A percentile compares a stretch with the other conserved stretches of the same genome.
These are phyloP conservation scores for Myxozyma geophila DNA, from an alignment of 805 yeast species.

Conservation along the genomic window DNA sequence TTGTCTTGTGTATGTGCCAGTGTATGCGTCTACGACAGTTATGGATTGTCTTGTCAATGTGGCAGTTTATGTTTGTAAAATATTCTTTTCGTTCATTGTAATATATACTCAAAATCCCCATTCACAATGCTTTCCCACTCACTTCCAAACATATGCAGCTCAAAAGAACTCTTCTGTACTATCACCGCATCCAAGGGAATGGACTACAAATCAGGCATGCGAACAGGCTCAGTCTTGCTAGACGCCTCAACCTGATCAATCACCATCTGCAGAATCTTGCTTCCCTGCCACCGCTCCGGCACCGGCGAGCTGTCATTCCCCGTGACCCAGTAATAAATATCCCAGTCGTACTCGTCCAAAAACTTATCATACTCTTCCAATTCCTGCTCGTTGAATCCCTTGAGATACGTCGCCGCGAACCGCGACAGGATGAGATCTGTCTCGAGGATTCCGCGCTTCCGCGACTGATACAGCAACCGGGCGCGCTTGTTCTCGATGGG, in stretches of 20 bases:
- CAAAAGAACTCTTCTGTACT: background rate
- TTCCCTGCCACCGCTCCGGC: constrained; percentile 82
- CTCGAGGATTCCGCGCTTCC: constrained; percentile 94
- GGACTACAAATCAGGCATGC: constrained; percentile 76
- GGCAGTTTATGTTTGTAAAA: too few relatives aligned
- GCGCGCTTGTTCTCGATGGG: constrained; percentile 75
- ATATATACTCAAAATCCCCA: background rate
- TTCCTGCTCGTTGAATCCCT: constrained; percentile 62
- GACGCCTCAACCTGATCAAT: constrained; percentile 73
- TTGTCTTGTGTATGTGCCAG: too few relatives aligned
- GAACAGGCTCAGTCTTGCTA: constrained; percentile 67
- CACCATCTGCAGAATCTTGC: constrained; percentile 63
- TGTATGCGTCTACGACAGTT: too few relatives aligned
- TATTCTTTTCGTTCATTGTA: background rate
- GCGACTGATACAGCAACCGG: constrained; percentile 85
- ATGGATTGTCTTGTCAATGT: too few relatives aligned
- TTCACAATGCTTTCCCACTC: background rate
- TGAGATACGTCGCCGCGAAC: constrained; percentile 78
- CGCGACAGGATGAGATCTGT: constrained; percentile 83
- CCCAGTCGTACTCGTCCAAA: constrained; percentile 98
- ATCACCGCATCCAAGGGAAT: background rate
- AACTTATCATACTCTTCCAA: constrained; percentile 73
- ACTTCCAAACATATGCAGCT: background rate
- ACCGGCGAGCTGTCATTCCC: constrained; percentile 64
- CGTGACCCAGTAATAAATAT: constrained; percentile 97